Conservation (phyloP, 345 rosid species). For the Luvunga scandens region DNA sequence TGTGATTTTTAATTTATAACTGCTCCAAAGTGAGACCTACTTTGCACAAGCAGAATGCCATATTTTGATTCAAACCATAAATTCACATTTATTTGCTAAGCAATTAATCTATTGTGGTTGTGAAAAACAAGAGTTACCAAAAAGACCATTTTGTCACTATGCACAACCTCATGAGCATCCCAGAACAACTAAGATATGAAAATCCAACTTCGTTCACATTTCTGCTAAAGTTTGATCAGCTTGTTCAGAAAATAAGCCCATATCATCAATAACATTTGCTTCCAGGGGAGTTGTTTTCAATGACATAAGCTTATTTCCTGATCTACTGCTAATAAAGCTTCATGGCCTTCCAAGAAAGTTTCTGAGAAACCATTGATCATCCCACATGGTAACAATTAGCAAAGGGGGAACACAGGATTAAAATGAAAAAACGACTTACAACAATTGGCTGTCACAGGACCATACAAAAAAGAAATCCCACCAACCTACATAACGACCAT, state of each 20-base stretch:
- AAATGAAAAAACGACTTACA: conserved; percentile 23
- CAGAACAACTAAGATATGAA: neutral
- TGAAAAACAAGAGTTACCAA: too few species aligned
- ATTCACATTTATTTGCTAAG: too few species aligned
- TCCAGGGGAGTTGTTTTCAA: neutral
- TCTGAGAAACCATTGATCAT: conserved; percentile 17
- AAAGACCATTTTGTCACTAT: too few species aligned
- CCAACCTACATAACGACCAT: conserved; percentile 18
- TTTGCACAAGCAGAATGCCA: too few species aligned
- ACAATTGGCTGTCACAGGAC: conserved; percentile 26
- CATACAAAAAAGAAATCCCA: conserved; percentile 22
- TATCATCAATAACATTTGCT: neutral
- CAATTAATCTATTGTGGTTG: too few species aligned
- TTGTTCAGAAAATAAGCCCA: conserved; percentile 4
- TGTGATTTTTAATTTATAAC: too few species aligned
- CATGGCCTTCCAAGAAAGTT: conserved; percentile 23
- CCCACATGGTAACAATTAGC: conserved; percentile 22
- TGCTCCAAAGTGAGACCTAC: too few species aligned
- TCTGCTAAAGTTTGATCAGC: neutral
- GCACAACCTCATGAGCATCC: too few species aligned
- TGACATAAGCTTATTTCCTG: neutral
- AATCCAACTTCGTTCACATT: neutral
- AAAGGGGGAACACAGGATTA: conserved; percentile 15
- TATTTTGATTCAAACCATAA: too few species aligned
- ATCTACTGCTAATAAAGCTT: neutral